Conservation (phyloP, 202 grass and related monocot species). For the Elaeis oleifera region DNA sequence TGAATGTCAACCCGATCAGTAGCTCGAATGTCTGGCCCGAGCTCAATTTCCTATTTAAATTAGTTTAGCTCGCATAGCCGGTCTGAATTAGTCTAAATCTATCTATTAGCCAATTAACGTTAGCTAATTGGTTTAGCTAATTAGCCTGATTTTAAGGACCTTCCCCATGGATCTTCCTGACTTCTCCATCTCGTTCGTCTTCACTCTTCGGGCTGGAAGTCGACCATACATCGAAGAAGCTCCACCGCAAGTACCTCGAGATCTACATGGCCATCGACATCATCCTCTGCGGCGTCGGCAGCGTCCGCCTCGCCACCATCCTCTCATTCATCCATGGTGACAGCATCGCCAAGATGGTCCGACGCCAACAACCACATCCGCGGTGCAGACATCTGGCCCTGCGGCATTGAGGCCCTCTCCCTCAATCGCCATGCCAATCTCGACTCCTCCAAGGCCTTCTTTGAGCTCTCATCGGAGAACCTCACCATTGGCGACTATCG, state of each 20-base stretch:
- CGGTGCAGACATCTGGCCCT: constrained; percentile 68
- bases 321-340: constrained; percentile 92
- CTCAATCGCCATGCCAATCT: constrained; percentile 59
- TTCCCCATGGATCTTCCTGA: no score
- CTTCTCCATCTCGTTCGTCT: no score
- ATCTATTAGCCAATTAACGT: no score
- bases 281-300: constrained; percentile 73
- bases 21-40: no score
- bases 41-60: no score
- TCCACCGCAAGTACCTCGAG: constrained; percentile 92
- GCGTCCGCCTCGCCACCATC: constrained; percentile 83
- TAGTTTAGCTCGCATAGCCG: no score
- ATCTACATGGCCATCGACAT: constrained; percentile 94
- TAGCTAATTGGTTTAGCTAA: no score
- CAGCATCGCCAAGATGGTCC: constrained; percentile 92
- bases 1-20: no score
- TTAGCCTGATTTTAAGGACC: no score
- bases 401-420: constrained; percentile 42
- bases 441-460: constrained; percentile 37
- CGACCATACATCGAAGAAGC: constrained; percentile 81
- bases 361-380: constrained; percentile 70
- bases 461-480: constrained; percentile 25
- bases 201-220: constrained; percentile 4
- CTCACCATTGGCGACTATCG: constrained; percentile 65
- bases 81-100: no score